phyloP scores from a whole-genome alignment of 2,329 filamentous ascomycete species.

The Ceratocystiopsis minuta region DNA sequence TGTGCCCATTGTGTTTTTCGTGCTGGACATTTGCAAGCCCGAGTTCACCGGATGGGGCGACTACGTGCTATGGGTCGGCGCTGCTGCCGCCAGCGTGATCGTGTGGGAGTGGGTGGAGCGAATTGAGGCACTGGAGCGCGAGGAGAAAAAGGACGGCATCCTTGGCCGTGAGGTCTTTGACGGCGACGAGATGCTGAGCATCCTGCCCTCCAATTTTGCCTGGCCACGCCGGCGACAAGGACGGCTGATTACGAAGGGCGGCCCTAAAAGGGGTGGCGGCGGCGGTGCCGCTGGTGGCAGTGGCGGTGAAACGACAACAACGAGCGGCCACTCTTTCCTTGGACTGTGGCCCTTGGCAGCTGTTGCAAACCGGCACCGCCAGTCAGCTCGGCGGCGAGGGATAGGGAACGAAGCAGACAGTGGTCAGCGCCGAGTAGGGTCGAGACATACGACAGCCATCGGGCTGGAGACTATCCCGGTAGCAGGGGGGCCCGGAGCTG shows the following conservation, averaged over 20 bases:
- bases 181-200: slow-evolving; percentile 77
- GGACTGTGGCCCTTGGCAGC: too few species aligned
- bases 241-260: too few species aligned
- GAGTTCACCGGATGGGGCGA: slow-evolving; percentile 85
- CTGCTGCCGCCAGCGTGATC: slow-evolving; percentile 83
- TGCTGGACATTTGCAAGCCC: slow-evolving; percentile 72
- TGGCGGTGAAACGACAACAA: slow-evolving; percentile 8
- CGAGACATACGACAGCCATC: too few species aligned
- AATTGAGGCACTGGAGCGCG: slow-evolving; percentile 79
- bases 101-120: slow-evolving; percentile 97
- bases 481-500: too few species aligned
- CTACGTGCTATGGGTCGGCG: slow-evolving; percentile 92
- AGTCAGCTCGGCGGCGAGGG: too few species aligned
- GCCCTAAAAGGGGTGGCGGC: slow-evolving; percentile 7
- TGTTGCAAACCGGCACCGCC: too few species aligned
- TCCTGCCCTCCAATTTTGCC: slow-evolving; percentile 30
- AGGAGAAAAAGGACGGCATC: slow-evolving; percentile 88
- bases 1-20: slow-evolving; percentile 83
- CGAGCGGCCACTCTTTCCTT: too few species aligned
- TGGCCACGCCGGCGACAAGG: slow-evolving; percentile 21
- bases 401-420: too few species aligned
- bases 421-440: too few species aligned
- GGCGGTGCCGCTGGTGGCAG: slow-evolving; percentile 19
- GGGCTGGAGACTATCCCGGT: too few species aligned
- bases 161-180: slow-evolving; percentile 82